phyloP scores from a whole-genome alignment of 2,329 filamentous ascomycete species.

The Coniochaeta sp. region DNA sequence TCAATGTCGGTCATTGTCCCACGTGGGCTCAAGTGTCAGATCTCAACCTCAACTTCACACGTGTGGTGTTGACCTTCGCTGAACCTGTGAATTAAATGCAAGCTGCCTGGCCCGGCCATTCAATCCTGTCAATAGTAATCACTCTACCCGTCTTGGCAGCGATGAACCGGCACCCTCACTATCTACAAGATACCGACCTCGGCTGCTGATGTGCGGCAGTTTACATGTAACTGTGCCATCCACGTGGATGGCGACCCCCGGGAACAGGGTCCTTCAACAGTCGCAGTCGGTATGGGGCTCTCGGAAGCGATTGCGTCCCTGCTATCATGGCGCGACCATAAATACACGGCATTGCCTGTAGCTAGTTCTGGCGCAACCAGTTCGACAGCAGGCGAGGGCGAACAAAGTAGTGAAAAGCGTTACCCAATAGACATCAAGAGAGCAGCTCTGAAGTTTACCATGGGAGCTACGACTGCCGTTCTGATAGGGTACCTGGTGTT shows the following conservation, averaged over 20 bases:
- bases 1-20: background rate
- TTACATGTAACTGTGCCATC: background rate
- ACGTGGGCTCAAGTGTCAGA: background rate
- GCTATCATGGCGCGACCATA: background rate
- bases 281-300: background rate
- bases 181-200: background rate
- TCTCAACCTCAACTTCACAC: background rate
- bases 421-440: constrained; percentile 3
- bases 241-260: background rate
- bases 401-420: background rate
- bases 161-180: background rate
- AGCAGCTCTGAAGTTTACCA: constrained; percentile 11
- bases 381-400: background rate
- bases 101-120: background rate
- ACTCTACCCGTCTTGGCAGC: background rate
- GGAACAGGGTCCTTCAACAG: background rate
- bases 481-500: constrained; percentile 14
- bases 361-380: background rate
- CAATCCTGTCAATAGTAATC: background rate
- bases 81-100: background rate
- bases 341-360: background rate
- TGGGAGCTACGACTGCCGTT: constrained; percentile 12
- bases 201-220: background rate
- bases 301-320: background rate
- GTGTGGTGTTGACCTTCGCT: background rate